Evolutionary conservation across 805 yeast species (phyloP), one percentile per base, ranked within the genome.

Genomic region (Candida patagonica): DNA sequence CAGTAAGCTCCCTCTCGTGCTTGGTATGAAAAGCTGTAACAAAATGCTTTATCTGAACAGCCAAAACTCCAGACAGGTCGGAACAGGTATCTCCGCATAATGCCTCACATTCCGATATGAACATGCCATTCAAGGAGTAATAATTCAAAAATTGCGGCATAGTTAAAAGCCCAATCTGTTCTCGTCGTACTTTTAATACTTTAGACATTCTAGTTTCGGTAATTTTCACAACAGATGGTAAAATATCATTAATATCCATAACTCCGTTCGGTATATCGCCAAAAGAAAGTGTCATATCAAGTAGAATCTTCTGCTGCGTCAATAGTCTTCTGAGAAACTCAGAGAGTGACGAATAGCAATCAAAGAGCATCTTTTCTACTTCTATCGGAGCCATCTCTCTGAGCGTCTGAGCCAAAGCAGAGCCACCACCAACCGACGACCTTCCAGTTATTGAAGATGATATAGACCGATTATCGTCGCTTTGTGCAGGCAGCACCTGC

Each of bases 71-170:
- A 38, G 79, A 74, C 22, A 89, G 62, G n/a, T 74, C 77, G 21
- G 75, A 68, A 10, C 70, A 58, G 6, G 73, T 68, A 42, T 70
- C 74, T 0, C 94, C 95, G 4, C 86, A 77, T 4, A 88, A 72
- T 10, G 76, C 67, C 57, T 92, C 97, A 57, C 95, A 84, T 53
- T 86, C 95, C 35, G 73, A 74, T 30, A 87, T 65, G 55, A 88
- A 88, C 17, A 79, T 66, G 0, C 79, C 73, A 41, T 78, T 75
- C 10, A 82, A 63, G 2, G 80, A 66, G 57, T 77, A 85, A 38
- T 85, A 70, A 43, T 76, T 65, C 35, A 84, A 53, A 60, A 87
- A 88, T 47, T 70, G 73, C n/a, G 71, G 70, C 6, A 74, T 65
- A 2, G 79, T 59, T 17, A 78, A 57, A 29, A 66, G 69, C 0